Evolutionary conservation across 2,329 filamentous ascomycete genomes (phyloP), one percentile per base, ranked within the genome.

Genomic region (Calonectria crousiana): DNA sequence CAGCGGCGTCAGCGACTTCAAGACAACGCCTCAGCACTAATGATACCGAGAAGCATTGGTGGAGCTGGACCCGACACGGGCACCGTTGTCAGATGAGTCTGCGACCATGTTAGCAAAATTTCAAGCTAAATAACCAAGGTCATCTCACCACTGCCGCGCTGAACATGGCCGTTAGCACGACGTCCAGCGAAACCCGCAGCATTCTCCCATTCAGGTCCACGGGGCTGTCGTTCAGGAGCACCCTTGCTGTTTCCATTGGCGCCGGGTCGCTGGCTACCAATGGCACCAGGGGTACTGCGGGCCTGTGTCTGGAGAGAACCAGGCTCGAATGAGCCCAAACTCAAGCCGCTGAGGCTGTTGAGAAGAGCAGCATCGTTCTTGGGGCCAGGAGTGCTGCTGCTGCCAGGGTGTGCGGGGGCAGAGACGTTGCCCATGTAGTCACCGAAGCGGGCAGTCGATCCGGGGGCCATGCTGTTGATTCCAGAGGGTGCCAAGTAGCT

Each of bases 211-310:
- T 91, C 90, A 2, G 92, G 91, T 32, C 90, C 91, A 32, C 91
- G 88, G n/a, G 91, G 91, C 83, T 93, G 91, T 73, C 91, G 87
- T 78, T 93, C 91, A 4, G 91, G 90, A 13, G 87, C 88, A 32
- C 85, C 87, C 85, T 84, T 85, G 62, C 82, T 74, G 67, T 86
- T 86, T 66, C 82, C 81, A 32, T 86, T 89, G 18, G 89, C 86
- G 18, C 88, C 84, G 10, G 91, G 91, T 58, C 92, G 88, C 82
- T 93, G 92, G 84, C 92, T 93, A 67, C 92, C 92, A 67, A 93
- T 93, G 14, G 92, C 90, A 6, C 92, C 92, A 11, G 90, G 90
- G 0, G 88, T 87, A 73, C 88, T 89, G 28, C 90, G 84, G 4
- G 81, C 75, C 79, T 84, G 82, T 62, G 77, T 75, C 52, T 83